These are phyloP conservation scores for Diospyros lotus DNA, from an alignment of 148 eudicot genomes.

Conservation along the genomic window DNA sequence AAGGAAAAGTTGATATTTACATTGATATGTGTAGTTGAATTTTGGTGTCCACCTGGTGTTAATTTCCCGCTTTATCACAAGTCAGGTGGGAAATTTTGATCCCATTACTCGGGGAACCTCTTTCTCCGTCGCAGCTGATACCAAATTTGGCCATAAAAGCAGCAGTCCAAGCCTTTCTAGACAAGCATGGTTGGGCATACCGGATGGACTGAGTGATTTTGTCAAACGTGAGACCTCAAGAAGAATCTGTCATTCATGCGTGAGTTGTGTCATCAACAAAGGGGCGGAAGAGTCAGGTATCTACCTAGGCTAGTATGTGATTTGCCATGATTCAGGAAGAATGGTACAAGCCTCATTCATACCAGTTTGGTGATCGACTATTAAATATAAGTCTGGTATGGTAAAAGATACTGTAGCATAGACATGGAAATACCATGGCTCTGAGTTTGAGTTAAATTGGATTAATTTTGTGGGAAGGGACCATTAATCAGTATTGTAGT, in stretches of 20 bases:
- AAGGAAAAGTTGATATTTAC: constrained; percentile 38
- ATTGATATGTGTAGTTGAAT: neutral
- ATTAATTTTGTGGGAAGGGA: no score
- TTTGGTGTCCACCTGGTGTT: neutral
- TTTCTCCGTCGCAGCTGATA: constrained; percentile 44
- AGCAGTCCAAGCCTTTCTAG: constrained; percentile 69
- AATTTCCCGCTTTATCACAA: neutral
- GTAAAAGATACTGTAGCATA: no score
- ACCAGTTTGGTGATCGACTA: neutral
- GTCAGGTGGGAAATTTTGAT: constrained; percentile 79
- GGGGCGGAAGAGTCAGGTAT: neutral
- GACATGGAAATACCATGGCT: no score
- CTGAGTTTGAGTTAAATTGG: no score
- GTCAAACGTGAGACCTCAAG: neutral
- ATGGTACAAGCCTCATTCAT: neutral
- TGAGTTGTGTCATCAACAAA: neutral
- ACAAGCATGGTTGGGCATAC: constrained; percentile 84
- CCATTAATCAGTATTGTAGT: no score
- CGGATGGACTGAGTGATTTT: constrained; percentile 25
- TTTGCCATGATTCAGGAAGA: neutral
- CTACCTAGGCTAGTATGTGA: no score
- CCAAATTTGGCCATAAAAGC: constrained; percentile 86
- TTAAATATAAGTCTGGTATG: no score
- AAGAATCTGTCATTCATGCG: neutral
- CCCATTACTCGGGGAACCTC: constrained; percentile 67